Evolutionary conservation across 2,329 filamentous ascomycete genomes (phyloP).

Genomic region (Diaporthe velutina): DNA sequence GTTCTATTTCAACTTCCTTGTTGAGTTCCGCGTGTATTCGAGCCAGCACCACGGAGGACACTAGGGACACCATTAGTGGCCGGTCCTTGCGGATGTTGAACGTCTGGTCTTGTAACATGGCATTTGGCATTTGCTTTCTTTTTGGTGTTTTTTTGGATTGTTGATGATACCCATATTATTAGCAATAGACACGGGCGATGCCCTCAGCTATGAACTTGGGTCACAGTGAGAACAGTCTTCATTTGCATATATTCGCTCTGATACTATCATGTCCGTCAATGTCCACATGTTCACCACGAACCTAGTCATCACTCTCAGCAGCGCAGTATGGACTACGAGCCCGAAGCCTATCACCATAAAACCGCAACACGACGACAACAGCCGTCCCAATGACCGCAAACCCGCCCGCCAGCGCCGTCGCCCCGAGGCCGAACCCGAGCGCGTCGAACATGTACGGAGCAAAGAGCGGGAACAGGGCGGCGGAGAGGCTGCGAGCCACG

Average conservation of each 20-base stretch:
- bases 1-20: not conserved
- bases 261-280: not conserved
- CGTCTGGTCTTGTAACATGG: too few relatives aligned
- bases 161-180: not conserved
- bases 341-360: constrained; percentile 7
- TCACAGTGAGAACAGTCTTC: not conserved
- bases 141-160: not conserved
- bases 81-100: too few relatives aligned
- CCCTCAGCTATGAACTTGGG: not conserved
- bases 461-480: constrained; percentile 16
- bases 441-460: constrained; percentile 22
- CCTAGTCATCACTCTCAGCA: constrained; percentile 3
- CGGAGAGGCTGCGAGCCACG: constrained; percentile 38
- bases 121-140: rapidly evolving
- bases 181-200: not conserved
- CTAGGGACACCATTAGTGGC: not conserved
- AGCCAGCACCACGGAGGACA: not conserved
- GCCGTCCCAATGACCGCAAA: not conserved
- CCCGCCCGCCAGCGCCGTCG: constrained; percentile 1
- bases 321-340: constrained; percentile 19
- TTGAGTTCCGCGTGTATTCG: not conserved
- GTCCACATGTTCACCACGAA: too few relatives aligned
- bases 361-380: constrained; percentile 2
- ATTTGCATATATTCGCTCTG: not conserved
- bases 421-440: not conserved